Base-by-base conservation (phyloP, 163 green algal species). In the Dunaliella salina region DNA sequence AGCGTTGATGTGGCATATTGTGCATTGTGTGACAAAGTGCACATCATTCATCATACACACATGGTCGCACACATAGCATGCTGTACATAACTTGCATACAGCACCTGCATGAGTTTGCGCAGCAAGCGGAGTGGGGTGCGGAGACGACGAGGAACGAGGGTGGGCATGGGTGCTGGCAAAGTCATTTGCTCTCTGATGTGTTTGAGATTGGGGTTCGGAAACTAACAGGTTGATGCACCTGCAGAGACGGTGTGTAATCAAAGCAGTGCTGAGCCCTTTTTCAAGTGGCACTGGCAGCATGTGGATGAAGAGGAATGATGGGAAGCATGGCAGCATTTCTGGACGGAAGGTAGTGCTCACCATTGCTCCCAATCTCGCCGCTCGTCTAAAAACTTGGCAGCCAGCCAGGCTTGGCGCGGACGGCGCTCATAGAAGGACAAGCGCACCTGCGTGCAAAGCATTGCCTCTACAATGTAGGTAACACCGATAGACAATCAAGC, bases 351-450 rank as follows among this genome's bases (percentile, higher is more conserved):
- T 29, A 0, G 89, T 86, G 45, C 83, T 82, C 82, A 88, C 95
- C 95, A 98, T 89, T 95, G 89, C 91, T 98, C 95, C 95, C 95
- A 98, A 86, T 93, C 96, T 45, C 96, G 85, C 13, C 91, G 90
- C 87, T 98, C 91, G 79, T 96, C 93, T 84, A 12, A 26, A 75
- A 75, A 75, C 20, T 94, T 93, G 40, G 85, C 85, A 82, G 91
- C 91, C 89, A 92, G 95, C 80, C 33, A 89, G 59, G 85, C 83
- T 46, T 90, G 87, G 33, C 93, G 91, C 80, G 91, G 84, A 0
- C 92, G 92, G 63, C 88, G 90, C 82, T 96, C 93, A 87, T 91
- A 96, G 81, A 96, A 96, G 0, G 87, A 89, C 35, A 96, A 88
- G 69, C 87, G 87, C 82, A 95, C 85, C 91, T 94, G 86, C 40